A percentile compares a stretch with the other conserved stretches of the same genome.
phyloP scores from a whole-genome alignment of 2,329 filamentous ascomycete species.

The Blastomyces gilchristii region DNA sequence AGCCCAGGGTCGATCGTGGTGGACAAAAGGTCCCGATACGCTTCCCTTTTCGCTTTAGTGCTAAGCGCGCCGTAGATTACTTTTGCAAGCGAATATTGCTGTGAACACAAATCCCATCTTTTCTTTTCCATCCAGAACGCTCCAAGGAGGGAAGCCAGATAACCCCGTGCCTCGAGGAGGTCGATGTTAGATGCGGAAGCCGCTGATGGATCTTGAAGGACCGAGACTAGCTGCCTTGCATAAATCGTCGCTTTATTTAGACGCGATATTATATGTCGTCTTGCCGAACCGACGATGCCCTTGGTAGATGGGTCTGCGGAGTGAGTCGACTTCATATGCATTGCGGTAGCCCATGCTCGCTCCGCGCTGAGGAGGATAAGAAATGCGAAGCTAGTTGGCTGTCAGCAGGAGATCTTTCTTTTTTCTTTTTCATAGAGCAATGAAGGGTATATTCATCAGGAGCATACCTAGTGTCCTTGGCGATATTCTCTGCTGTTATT shows the following conservation, averaged over 20 bases:
- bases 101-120: constrained; percentile 69
- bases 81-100: constrained; percentile 63
- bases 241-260: constrained; percentile 66
- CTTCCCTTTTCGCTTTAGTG: constrained; percentile 55
- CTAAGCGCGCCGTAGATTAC: constrained; percentile 74
- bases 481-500: constrained; percentile 65
- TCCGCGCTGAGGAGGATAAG: constrained; percentile 80
- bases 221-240: constrained; percentile 56
- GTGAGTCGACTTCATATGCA: constrained; percentile 82
- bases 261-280: constrained; percentile 80
- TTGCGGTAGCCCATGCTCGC: constrained; percentile 87
- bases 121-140: constrained; percentile 78
- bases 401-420: constrained; percentile 9
- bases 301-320: constrained; percentile 61
- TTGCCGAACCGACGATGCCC: constrained; percentile 65
- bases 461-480: constrained; percentile 62
- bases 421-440: not conserved
- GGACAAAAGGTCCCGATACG: constrained; percentile 75
- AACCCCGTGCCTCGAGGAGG: constrained; percentile 76
- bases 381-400: constrained; percentile 54
- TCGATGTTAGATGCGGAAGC: constrained; percentile 56
- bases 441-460: not conserved
- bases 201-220: constrained; percentile 53
- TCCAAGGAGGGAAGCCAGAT: constrained; percentile 65
- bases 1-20: constrained; percentile 87